phyloP scores from a whole-genome alignment of 2,329 filamentous ascomycete species.

The Calonectria pseudoreteaudii region DNA sequence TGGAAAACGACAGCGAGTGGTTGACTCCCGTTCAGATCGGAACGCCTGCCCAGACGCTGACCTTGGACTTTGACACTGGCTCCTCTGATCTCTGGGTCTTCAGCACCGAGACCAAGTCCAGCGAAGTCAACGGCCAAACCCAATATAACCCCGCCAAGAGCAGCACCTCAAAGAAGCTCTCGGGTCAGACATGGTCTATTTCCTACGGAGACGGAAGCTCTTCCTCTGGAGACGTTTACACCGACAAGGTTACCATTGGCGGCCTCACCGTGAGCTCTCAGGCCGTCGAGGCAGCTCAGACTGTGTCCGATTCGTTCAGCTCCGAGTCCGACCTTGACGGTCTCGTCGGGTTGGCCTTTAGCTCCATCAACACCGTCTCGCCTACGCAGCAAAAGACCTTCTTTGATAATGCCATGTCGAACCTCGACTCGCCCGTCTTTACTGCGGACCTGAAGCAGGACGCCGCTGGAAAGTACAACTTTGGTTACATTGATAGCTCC shows the following conservation, averaged over 20 bases:
- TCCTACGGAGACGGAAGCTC: constrained; percentile 58
- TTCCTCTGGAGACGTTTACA: constrained; percentile 57
- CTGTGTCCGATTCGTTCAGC: constrained; percentile 55
- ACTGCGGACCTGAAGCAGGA: constrained; percentile 74
- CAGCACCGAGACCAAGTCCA: constrained; percentile 54
- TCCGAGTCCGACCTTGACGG: constrained; percentile 54
- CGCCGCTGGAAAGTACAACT: constrained; percentile 75
- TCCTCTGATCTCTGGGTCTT: constrained; percentile 63
- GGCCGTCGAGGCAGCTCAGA: constrained; percentile 57
- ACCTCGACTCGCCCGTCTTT: constrained; percentile 61
- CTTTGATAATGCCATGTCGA: constrained; percentile 46
- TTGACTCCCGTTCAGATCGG: constrained; percentile 55
- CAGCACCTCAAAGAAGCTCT: constrained; percentile 51
- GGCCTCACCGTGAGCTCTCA: constrained; percentile 54
- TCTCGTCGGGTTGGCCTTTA: constrained; percentile 58
- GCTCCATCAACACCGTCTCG: constrained; percentile 55
- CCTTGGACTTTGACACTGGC: constrained; percentile 59
- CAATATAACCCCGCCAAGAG: constrained; percentile 54
- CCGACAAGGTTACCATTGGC: constrained; percentile 56
- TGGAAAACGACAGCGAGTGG: constrained; percentile 51
- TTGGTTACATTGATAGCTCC: constrained; percentile 74
- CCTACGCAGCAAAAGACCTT: constrained; percentile 58
- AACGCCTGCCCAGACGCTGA: constrained; percentile 55
- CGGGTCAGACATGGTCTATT: constrained; percentile 55
- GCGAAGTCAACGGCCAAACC: constrained; percentile 51